A percentile compares a stretch with the other conserved stretches of the same genome.
Conservation (phyloP, 768 basidiomycete species). For the Lactifluus hygrophoroides region DNA sequence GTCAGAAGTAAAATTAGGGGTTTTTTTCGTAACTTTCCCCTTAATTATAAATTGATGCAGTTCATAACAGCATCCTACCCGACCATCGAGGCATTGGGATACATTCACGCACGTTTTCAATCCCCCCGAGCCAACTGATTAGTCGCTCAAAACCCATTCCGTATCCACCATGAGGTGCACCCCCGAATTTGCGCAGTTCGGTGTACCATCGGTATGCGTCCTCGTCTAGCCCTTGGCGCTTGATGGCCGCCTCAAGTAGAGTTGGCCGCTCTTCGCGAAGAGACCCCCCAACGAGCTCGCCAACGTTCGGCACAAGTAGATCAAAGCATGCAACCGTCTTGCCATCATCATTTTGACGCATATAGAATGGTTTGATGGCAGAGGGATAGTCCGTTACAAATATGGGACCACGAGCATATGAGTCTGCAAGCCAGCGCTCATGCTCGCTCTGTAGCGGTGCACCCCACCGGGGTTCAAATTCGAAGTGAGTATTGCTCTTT, state of each 20-base stretch:
- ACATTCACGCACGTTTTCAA: constrained; percentile 89
- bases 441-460: constrained; percentile 77
- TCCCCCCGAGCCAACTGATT: constrained; percentile 77
- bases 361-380: constrained; percentile 89
- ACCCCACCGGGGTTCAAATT: constrained; percentile 59
- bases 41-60: background rate
- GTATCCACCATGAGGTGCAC: constrained; percentile 90
- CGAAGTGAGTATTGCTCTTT: constrained; percentile 36
- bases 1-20: background rate
- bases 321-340: constrained; percentile 91
- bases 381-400: constrained; percentile 90
- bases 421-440: constrained; percentile 81
- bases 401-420: constrained; percentile 60
- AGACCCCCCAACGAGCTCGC: constrained; percentile 90
- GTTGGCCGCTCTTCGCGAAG: constrained; percentile 70
- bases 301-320: constrained; percentile 77
- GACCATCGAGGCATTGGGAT: constrained; percentile 89
- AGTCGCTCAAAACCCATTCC: constrained; percentile 94
- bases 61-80: constrained; percentile 61
- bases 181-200: constrained; percentile 77
- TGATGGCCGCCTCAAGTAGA: constrained; percentile 44
- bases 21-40: background rate
- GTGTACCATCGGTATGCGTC: constrained; percentile 60
- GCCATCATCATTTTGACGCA: constrained; percentile 57
- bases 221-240: constrained; percentile 35